Conservation (phyloP, 2,329 filamentous ascomycete species). For the Trichophyton schoenleinii region DNA sequence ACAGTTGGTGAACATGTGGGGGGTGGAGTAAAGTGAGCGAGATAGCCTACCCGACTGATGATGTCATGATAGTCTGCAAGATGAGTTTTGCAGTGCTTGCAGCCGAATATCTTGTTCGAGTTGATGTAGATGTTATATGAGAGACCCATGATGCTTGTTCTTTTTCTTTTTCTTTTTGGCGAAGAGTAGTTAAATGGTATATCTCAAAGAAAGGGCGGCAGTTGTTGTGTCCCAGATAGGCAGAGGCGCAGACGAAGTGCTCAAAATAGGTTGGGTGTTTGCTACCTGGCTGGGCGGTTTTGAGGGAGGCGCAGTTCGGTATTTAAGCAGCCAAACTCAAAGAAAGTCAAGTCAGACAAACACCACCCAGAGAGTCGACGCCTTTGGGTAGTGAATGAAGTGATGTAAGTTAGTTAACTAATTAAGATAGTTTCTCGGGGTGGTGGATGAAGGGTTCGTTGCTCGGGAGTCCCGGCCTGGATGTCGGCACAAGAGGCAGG, state of each 20-base stretch:
- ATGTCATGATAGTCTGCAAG: conserved; percentile 93
- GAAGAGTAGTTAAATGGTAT: neutral
- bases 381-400: no score
- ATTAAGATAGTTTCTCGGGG: no score
- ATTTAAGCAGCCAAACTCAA: neutral
- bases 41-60: conserved; percentile 63
- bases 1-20: neutral
- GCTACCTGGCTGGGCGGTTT: neutral
- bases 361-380: neutral
- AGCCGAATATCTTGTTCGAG: conserved; percentile 78
- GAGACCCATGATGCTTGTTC: conserved; percentile 55
- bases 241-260: neutral
- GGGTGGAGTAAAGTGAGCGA: conserved; percentile 4
- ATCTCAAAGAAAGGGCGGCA: neutral
- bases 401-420: no score
- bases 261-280: neutral
- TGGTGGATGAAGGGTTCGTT: no score
- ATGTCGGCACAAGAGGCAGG: no score
- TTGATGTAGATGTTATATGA: conserved; percentile 85
- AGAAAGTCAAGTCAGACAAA: neutral
- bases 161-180: neutral
- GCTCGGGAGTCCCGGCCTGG: no score
- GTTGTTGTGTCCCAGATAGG: neutral
- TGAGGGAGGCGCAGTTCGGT: neutral
- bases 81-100: conserved; percentile 90